phyloP scores from a whole-genome alignment of 345 rosid species.

The Citrus unshiu region DNA sequence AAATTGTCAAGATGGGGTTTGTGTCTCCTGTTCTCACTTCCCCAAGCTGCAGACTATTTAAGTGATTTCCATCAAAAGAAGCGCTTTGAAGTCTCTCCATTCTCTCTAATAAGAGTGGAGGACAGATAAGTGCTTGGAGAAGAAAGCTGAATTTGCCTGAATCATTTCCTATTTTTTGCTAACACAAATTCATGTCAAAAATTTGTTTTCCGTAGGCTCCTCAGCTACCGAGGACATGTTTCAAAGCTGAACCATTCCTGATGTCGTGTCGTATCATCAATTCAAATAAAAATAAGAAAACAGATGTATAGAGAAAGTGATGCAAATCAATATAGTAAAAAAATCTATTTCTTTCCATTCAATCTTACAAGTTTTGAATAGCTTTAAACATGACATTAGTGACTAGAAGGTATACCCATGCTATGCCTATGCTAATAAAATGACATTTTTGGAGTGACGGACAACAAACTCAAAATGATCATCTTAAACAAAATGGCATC shows the following conservation, averaged over 20 bases:
- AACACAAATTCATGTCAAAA: slow-evolving; percentile 7
- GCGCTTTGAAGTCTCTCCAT: slow-evolving; percentile 10
- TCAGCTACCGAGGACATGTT: neutral
- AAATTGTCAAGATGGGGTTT: neutral
- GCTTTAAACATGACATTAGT: neutral
- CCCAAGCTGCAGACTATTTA: neutral
- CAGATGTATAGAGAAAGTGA: neutral
- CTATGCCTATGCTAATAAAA: neutral
- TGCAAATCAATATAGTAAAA: neutral
- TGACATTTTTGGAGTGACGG: neutral
- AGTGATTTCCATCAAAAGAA: slow-evolving; percentile 17
- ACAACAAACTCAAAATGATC: neutral
- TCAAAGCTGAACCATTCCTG: neutral
- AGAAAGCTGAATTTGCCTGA: slow-evolving; percentile 1
- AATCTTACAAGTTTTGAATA: neutral
- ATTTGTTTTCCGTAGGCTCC: neutral
- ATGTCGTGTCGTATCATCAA: neutral
- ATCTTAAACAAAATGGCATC: slow-evolving; percentile 3
- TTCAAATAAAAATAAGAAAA: neutral
- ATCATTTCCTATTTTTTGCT: neutral
- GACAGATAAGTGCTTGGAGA: neutral
- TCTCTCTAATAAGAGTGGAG: neutral
- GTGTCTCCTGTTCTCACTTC: neutral
- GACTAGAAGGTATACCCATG: neutral
- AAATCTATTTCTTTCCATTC: neutral